Base-by-base conservation (phyloP, 2,329 filamentous ascomycete genomes). In the Penicillium thymicola region DNA sequence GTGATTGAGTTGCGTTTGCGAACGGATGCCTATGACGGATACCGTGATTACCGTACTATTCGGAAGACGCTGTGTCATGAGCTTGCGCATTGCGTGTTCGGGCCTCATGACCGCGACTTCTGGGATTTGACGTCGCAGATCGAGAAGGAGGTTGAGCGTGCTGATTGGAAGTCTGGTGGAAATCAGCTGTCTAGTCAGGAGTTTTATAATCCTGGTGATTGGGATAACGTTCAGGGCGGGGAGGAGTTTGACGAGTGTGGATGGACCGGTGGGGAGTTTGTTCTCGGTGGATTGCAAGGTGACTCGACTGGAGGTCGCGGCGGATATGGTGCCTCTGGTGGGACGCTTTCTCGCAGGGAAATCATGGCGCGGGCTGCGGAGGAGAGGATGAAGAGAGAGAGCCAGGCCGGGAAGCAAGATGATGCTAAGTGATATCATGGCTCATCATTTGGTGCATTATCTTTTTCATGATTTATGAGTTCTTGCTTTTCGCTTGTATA, bases 11-110 rank as follows among this genome's bases (percentile, higher is more conserved):
- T 99, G 59, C 81, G 94, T 0, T 76, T 99, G 36, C 81, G 94
- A n/a, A 97, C 94, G 1, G 94, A 99, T 75, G 90, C 89, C 3
- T 91, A 94, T 71, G 92, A 96, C 72, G 94, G 94, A 0, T 97
- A 96, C 69, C 80, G 94, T 37, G 91, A 97, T 71, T 99, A 97
- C 76, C 88, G 88, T 66, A 92, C 89, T 0, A 95, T 99, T 47
- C 84, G 94, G 50, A 90, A 89, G 65, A 97, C 94, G 44, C 79
- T 99, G 13, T 97, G 93, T 70, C 94, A 99, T 76, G 94, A 99
- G 78, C 80, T 99, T 18, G 88, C 92, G 63, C 94, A 99, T 74
- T 97, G 96, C 67, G 90, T 96, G 10, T 88, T 89, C 75, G 81
- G 89, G 0, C 85, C 89, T 0, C 94, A 99, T 72, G 92, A 97